Evolutionary conservation across 257 asterid genomes (phyloP).

Genomic region (Linderniella brevidens): DNA sequence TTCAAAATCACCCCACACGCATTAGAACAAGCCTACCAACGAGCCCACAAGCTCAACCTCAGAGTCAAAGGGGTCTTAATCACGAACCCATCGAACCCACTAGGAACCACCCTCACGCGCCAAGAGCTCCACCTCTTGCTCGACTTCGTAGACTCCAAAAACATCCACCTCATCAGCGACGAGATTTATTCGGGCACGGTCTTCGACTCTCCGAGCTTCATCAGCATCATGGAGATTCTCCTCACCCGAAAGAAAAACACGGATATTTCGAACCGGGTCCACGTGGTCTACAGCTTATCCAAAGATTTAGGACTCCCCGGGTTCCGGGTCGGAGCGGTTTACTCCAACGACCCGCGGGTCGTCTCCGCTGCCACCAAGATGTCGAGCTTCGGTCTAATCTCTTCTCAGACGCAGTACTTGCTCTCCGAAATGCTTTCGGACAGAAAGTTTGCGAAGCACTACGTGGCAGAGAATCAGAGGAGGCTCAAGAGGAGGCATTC

Average conservation of each 20-base stretch:
- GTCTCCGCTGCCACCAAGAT: conserved; percentile 42
- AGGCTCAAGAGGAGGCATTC: conserved; percentile 26
- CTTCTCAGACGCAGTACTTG: conserved; percentile 47
- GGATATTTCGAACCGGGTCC: conserved; percentile 27
- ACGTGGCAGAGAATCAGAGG: conserved; percentile 25
- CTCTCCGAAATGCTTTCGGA: conserved; percentile 41
- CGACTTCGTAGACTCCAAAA: conserved; percentile 20
- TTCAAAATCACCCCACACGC: conserved; percentile 37
- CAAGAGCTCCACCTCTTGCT: conserved; percentile 25
- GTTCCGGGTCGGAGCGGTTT: conserved; percentile 46
- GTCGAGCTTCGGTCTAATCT: conserved; percentile 50
- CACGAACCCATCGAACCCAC: conserved; percentile 51
- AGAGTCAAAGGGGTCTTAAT: conserved; percentile 42
- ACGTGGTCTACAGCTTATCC: conserved; percentile 44
- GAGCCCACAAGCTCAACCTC: conserved; percentile 29
- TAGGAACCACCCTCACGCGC: conserved; percentile 26
- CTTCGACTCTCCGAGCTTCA: conserved; percentile 20
- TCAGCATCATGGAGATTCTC: conserved; percentile 26
- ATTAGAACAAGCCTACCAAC: conserved; percentile 27
- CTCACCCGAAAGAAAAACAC: conserved; percentile 7
- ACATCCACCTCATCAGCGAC: conserved; percentile 44
- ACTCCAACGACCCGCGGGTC: conserved; percentile 33
- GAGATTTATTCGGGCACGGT: conserved; percentile 52
- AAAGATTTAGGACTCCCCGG: conserved; percentile 56
- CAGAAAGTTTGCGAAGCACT: conserved; percentile 20